These are phyloP conservation scores for Letharia lupina DNA, from an alignment of 495 filamentous ascomycete species.

Conservation along the genomic window DNA sequence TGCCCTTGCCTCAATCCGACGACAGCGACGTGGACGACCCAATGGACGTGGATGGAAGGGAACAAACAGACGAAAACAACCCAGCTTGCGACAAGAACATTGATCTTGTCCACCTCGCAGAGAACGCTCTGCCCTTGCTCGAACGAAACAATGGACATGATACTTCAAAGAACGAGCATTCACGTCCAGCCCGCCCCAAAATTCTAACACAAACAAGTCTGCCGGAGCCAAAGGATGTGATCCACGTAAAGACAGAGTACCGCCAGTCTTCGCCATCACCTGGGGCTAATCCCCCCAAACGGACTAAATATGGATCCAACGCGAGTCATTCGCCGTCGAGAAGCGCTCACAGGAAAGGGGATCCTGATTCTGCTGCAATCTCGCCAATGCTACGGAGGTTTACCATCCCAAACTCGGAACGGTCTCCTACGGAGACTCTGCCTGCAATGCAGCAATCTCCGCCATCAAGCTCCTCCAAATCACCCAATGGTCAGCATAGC, in stretches of 20 bases:
- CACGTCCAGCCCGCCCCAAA: conserved; percentile 13
- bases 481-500: conserved; percentile 36
- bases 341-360: conserved; percentile 8
- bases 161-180: conserved; percentile 8
- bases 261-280: conserved; percentile 4
- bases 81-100: neutral
- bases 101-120: conserved; percentile 12
- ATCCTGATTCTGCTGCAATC: conserved; percentile 14
- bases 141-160: conserved; percentile 4
- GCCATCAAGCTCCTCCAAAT: conserved; percentile 29
- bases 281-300: neutral
- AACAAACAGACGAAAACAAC: conserved; percentile 4
- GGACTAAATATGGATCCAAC: neutral
- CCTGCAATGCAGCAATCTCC: conserved; percentile 35
- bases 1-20: conserved; percentile 23
- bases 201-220: conserved; percentile 11
- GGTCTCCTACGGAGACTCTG: conserved; percentile 27
- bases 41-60: conserved; percentile 12
- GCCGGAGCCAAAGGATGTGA: neutral
- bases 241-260: neutral
- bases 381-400: conserved; percentile 22
- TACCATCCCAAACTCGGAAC: conserved; percentile 28
- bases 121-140: conserved; percentile 8
- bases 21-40: conserved; percentile 16
- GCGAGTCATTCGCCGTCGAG: conserved; percentile 1